Evolutionary conservation across 257 asterid species (phyloP), one percentile per base, ranked within the genome.

Genomic region (Lithospermum erythrorhizon): DNA sequence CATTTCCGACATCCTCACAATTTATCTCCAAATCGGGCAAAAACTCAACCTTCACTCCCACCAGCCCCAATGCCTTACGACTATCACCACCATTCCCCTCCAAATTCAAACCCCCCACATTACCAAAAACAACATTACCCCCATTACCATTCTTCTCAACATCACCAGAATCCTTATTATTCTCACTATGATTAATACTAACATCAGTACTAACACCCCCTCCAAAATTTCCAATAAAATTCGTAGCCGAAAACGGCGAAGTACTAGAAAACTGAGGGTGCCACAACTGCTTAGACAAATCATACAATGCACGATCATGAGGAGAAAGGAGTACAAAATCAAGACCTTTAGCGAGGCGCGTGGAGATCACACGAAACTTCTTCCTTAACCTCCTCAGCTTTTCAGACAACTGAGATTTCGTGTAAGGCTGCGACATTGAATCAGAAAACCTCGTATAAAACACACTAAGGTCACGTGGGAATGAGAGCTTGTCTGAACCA

Each of bases 371-470:
- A 53, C 89, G 82, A 54, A 80, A 86, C 78, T 88, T 88, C 74
- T 83, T 88, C 27, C 88, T 77, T n/a, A 88, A 79, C 76, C 95
- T 66, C 51, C 90, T 82, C 21, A 88, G 83, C 79, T 88, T 88
- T 76, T 86, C 95, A 20, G 90, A 85, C 65, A 88, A 83, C 79
- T 85, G 96, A 21, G 95, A 75, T 68, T 82, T 88, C 22, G 95
- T 80, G 45, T 88, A 88, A 11, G 95, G 96, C 79, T 86, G 95
- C 5, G 89, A 68, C 90, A 85, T 88, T 55, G 90, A 66, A 63
- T 59, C 66, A 41, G 96, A 85, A 76, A 88, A 88, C 2, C 90
- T 83, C 63, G 79, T 64, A 65, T 78, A 83, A 76, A 86, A 86
- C 55, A 77, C 73, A 69, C 73, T 78, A 9, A 88, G 79, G 72